Base-by-base conservation (phyloP, 805 yeast genomes). In the Saccharomycopsis selenospora region DNA sequence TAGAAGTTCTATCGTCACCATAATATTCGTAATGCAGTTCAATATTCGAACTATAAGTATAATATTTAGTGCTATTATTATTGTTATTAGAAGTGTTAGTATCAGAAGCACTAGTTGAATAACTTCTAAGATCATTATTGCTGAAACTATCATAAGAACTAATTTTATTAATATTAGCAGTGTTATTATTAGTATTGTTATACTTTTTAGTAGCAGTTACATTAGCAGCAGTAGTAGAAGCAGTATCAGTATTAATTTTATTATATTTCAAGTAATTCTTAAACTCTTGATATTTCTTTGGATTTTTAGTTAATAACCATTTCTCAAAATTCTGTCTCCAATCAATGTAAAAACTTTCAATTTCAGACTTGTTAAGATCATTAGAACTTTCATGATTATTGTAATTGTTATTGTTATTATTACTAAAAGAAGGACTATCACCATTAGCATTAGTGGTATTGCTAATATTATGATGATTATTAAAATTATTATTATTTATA, bases 271-370 rank as follows among this genome's bases (percentile, higher is more conserved):
- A 60, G 40, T 64, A 62, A 41, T 62, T 66, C 53, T 66, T 66
- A 58, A 69, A 67, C 47, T 65, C 66, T 51, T 61, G 63, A 56
- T 67, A 66, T 27, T 62, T 61, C 51, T 65, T 65, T 22, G 67
- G 67, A 55, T 70, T 68, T 49, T 68, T 69, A 52, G 64, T 68
- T 45, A 69, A 67, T 33, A 72, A 59, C 62, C 70, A 66, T n/a
- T 61, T 55, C 36, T 66, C 67, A 47, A 70, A 60, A 53, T 66
- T 65, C 42, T 65, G 63, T 55, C 75, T 65, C 77, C 77, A 72
- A 53, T 67, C 71, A 25, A 64, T 65, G 52, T 71, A 71, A 50
- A 67, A 67, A 47, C 62, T 59, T 46, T 63, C 68, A 22, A 54
- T 25, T 17, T 48, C 40, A 3, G 29, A 11, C 8, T 17, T 24